Conservation (phyloP, 495 filamentous ascomycete genomes). For the Bacidia gigantensis region DNA sequence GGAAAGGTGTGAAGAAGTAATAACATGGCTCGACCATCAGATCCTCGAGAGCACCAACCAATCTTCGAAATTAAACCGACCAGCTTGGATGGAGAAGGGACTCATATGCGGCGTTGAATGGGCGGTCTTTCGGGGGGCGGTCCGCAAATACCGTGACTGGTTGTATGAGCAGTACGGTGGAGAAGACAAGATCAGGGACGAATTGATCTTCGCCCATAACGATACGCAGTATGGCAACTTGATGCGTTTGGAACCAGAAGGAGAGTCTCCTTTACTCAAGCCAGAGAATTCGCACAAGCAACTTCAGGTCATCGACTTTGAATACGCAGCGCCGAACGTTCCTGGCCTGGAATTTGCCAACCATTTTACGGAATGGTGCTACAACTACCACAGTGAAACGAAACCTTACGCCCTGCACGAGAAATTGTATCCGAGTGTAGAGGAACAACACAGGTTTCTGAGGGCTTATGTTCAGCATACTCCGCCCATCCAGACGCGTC, state of each 20-base stretch:
- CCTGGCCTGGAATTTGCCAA: constrained; percentile 91
- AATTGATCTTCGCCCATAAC: constrained; percentile 90
- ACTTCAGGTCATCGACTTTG: constrained; percentile 94
- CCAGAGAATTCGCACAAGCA: constrained; percentile 89
- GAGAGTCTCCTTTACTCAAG: constrained; percentile 74
- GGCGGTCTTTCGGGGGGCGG: constrained; percentile 57
- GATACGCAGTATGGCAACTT: constrained; percentile 99
- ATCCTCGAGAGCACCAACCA: constrained; percentile 34
- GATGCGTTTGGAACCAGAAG: constrained; percentile 69
- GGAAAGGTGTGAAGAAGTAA: constrained; percentile 60
- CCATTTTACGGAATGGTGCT: constrained; percentile 96
- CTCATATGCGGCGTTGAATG: constrained; percentile 78
- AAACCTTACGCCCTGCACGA: constrained; percentile 52
- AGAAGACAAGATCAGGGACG: constrained; percentile 46
- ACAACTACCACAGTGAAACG: constrained; percentile 74
- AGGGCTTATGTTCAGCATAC: constrained; percentile 73
- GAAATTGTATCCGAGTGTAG: constrained; percentile 56
- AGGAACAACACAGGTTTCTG: constrained; percentile 76
- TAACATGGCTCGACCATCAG: constrained; percentile 61
- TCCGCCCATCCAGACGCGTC: constrained; percentile 39
- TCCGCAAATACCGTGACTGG: constrained; percentile 67
- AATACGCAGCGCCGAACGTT: constrained; percentile 86
- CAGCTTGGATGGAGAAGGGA: constrained; percentile 52
- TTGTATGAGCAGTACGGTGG: constrained; percentile 60
- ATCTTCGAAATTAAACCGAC: constrained; percentile 22